Conservation (phyloP, 2,329 filamentous ascomycete species). For the Albophoma yamanashiensis region DNA sequence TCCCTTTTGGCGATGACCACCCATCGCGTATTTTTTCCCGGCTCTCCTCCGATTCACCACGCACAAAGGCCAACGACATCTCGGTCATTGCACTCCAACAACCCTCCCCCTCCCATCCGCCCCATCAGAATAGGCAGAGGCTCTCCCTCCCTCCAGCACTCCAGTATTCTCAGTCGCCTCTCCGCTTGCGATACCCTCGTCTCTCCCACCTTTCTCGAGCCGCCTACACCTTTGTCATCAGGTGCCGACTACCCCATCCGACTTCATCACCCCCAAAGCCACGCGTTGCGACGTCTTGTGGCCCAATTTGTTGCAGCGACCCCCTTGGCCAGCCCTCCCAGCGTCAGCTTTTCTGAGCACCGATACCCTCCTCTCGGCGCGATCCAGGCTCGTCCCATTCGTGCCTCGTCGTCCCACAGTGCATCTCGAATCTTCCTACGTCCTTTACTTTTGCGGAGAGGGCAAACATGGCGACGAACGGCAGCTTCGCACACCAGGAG, state of each 20-base stretch:
- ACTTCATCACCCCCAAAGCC: not conserved
- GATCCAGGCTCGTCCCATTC: not conserved
- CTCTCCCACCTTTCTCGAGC: not conserved
- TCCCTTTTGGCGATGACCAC: constrained; percentile 8
- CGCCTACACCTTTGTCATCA: constrained; percentile 6
- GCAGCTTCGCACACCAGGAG: constrained; percentile 36
- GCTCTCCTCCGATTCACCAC: constrained; percentile 3
- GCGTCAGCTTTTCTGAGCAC: not conserved
- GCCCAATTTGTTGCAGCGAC: not conserved
- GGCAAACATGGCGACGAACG: constrained; percentile 45
- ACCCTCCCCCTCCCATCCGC: constrained; percentile 4
- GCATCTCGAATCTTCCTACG: not conserved
- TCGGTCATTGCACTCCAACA: constrained; percentile 2
- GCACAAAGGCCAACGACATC: constrained; percentile 1
- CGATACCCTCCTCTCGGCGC: not conserved
- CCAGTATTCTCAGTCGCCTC: constrained; percentile 3
- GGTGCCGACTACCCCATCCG: constrained; percentile 3
- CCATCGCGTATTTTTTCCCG: constrained; percentile 5
- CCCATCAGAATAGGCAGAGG: constrained; percentile 1
- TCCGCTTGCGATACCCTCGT: not conserved
- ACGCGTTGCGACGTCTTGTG: not conserved
- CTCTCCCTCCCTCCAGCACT: constrained; percentile 5
- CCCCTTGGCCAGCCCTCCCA: not conserved
- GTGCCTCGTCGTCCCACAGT: not conserved
- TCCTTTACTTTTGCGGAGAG: constrained; percentile 1